Base-by-base conservation (phyloP, 108 stramenopile genomes). In the Conticribra guillardii region DNA sequence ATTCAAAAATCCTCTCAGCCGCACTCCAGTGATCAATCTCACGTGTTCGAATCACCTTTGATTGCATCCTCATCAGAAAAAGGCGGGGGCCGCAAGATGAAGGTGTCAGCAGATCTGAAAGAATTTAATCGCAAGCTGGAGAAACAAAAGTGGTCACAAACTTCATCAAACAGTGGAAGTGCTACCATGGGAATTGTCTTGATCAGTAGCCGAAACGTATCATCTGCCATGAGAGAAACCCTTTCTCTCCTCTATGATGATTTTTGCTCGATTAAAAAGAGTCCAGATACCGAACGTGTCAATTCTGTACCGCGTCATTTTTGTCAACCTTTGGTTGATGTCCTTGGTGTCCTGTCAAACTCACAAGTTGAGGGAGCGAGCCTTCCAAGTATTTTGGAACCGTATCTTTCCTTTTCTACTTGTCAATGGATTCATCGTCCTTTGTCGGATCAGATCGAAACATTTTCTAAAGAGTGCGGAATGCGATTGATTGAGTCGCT, bases 401-500 rank as follows among this genome's bases (percentile, higher is more conserved):
- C 90, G 0, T 89, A 89, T 61, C 29, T 90, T 16, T 30, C 58
- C 9, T 69, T 47, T 45, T 71, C 76, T 0, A 72, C 69, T 21
- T 47, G 69, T 18, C 83, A 73, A 47, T 94, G 93, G 93, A 60
- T 83, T 28, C 73, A 89, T 22, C 79, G 77, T 7, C 89, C 88
- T 17, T 17, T 85, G 32, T 27, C 19, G 19, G 69, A 73, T 29
- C 93, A 94, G 73, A 63, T 66, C 45, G 37, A 58, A 15, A 76
- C 45, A 33, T 87, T 90, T 64, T 74, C 63, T 47, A 32, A 60
- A 15, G 54, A 53, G 45, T 74, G 86, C 27, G 84, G 87, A n/a
- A 67, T 60, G 50, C 81, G 83, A 37, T 64, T 94, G 21, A 66
- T 86, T 31, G 68, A 86, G 29, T 87, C 87, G 22, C 59, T 94